Base-by-base conservation (phyloP, 2,329 filamentous ascomycete genomes). In the Fusarium bactridioides region DNA sequence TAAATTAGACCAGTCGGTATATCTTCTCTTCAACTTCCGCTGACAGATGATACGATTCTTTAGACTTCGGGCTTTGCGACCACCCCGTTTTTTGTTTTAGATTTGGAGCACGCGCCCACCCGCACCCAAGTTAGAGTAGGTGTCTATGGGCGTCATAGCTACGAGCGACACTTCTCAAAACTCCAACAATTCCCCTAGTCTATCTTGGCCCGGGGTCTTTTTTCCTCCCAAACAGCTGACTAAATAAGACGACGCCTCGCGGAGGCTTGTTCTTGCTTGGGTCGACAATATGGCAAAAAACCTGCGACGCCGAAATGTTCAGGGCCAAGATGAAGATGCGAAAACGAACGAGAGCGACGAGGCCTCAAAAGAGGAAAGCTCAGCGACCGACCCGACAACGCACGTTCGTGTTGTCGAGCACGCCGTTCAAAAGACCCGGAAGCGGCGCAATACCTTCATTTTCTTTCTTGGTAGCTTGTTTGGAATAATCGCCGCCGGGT, bases 391-490 rank as follows among this genome's bases (percentile, higher is more conserved):
- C 33, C 74, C 79, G 21, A 65, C 76, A 35, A 67, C 78, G 25
- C 82, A 83, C 61, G 79, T 86, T 61, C 84, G 85, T 64, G 79
- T 87, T 45, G 79, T 86, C 69, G 82, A 85, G 61, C 81, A 83
- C 61, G 79, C 76, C 64, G 79, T 77, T 27, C 80, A 83, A 16
- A 88, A 87, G 74, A 85, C 84, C 57, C 88, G 89, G 71, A 97
- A 95, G 83, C 89, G 93, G 75, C 90, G 91, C 70, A 93, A 90
- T 81, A 91, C 91, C 5, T 90, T 97, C 78, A 93, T 98, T 33
- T 98, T 99, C 82, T 84, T 92, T 15, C 86, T 99, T 25, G 96
- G 96, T 37, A 94, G 94, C 44, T 78, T 99, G n/a, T 95, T 96
- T 76, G 96, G 96, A 18, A 88, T 99, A 62, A 84, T 97, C n/a